These are phyloP conservation scores for Cucumis sativus DNA, from an alignment of 306 rosid species.

Conservation along the genomic window DNA sequence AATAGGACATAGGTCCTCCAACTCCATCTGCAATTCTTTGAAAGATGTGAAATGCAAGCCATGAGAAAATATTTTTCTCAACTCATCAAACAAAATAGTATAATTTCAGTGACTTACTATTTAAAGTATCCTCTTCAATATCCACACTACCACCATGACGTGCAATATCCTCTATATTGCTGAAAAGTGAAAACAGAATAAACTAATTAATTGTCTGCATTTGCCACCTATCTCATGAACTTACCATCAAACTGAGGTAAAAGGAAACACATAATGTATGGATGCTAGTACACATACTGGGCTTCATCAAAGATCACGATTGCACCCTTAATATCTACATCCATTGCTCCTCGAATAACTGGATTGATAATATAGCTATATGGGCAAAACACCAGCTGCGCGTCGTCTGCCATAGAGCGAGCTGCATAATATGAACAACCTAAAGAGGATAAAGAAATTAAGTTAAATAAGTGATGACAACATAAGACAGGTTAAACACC, in stretches of 20 bases:
- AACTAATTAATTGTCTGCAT: not conserved
- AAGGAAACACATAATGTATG: not conserved
- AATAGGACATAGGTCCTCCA: slow-evolving; percentile 45
- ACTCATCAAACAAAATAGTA: not conserved
- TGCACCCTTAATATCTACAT: slow-evolving; percentile 77
- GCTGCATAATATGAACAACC: slow-evolving; percentile 97
- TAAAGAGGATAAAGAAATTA: slow-evolving; percentile 14
- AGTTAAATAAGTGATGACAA: not conserved
- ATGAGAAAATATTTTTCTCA: slow-evolving; percentile 10
- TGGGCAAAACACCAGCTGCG: slow-evolving; percentile 84
- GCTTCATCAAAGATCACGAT: slow-evolving; percentile 78
- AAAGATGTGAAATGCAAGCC: slow-evolving; percentile 13
- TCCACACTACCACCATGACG: slow-evolving; percentile 92
- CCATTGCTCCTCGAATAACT: slow-evolving; percentile 88
- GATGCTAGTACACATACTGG: slow-evolving; percentile 44
- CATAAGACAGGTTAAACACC: not conserved
- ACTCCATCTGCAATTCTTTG: slow-evolving; percentile 68
- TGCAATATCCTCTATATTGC: slow-evolving; percentile 90
- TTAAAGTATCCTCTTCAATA: slow-evolving; percentile 62
- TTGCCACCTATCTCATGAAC: not conserved
- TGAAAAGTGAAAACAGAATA: slow-evolving; percentile 20
- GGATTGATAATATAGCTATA: slow-evolving; percentile 84
- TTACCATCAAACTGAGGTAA: not conserved
- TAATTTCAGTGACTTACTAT: slow-evolving; percentile 45
- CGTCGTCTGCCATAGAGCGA: slow-evolving; percentile 74